These are phyloP conservation scores for Aspergillus nanangensis DNA, from an alignment of 495 filamentous ascomycete species.

Conservation along the genomic window DNA sequence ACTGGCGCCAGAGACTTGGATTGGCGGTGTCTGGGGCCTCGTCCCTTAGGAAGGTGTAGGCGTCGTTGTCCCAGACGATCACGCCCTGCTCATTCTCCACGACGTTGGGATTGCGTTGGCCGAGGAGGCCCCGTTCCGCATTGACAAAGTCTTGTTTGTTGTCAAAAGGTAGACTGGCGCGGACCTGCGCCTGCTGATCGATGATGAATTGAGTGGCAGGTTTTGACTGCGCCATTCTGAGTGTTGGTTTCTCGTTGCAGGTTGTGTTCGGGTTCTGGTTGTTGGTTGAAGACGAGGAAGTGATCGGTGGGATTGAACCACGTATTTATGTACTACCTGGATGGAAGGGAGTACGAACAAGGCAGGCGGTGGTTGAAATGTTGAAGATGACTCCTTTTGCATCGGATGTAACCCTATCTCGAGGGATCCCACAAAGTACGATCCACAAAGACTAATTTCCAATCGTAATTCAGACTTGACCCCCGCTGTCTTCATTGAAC, in stretches of 20 bases:
- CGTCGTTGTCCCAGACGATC: slow-evolving; percentile 15
- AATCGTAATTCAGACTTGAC: not conserved
- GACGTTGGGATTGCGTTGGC: slow-evolving; percentile 8
- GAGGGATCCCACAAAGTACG: not conserved
- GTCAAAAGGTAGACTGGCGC: slow-evolving; percentile 12
- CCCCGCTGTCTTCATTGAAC: too few relatives aligned
- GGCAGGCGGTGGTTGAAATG: too few relatives aligned
- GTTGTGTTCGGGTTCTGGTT: not conserved
- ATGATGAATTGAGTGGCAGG: slow-evolving; percentile 1
- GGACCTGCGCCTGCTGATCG: slow-evolving; percentile 4
- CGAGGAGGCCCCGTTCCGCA: slow-evolving; percentile 16
- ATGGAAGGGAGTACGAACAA: too few relatives aligned
- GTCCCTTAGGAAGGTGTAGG: slow-evolving; percentile 15
- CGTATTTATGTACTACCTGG: too few relatives aligned
- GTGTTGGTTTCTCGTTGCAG: not conserved
- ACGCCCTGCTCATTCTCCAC: slow-evolving; percentile 7
- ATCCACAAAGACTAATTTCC: not conserved
- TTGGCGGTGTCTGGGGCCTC: slow-evolving; percentile 15
- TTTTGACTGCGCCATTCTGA: not conserved
- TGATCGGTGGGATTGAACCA: not conserved
- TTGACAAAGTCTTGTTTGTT: slow-evolving; percentile 17
- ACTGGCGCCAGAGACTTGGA: slow-evolving; percentile 20
- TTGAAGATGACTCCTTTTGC: too few relatives aligned
- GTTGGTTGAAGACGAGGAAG: too few relatives aligned
- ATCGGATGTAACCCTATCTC: too few relatives aligned